Evolutionary conservation across 768 basidiomycete species (phyloP).

Genomic region (Tricholoma sp.): DNA sequence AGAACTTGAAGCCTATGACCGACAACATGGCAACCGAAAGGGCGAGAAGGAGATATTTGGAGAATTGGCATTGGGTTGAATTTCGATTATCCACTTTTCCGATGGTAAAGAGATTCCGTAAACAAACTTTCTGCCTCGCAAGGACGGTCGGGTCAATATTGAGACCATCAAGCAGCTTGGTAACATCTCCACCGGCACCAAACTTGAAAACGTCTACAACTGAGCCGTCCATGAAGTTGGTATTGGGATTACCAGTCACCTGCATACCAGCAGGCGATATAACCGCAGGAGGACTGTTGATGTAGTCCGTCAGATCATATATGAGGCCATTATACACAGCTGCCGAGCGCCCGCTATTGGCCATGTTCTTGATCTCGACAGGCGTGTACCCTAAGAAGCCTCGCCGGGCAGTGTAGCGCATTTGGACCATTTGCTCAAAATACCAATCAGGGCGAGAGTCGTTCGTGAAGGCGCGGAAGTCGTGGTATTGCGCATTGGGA

Average conservation of each 20-base stretch:
- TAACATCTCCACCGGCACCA: constrained; percentile 74
- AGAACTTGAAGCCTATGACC: constrained; percentile 90
- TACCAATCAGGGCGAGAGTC: constrained; percentile 99
- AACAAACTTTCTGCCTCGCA: constrained; percentile 74
- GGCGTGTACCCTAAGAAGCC: constrained; percentile 87
- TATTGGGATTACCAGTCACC: constrained; percentile 38
- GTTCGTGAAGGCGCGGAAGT: constrained; percentile 85
- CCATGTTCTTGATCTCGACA: constrained; percentile 68
- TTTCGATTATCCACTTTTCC: constrained; percentile 92
- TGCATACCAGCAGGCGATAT: constrained; percentile 41
- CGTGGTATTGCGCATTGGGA: constrained; percentile 81
- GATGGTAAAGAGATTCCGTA: constrained; percentile 89
- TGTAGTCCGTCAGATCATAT: constrained; percentile 84
- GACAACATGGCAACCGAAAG: constrained; percentile 89
- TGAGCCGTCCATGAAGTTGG: constrained; percentile 65
- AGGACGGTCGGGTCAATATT: constrained; percentile 58
- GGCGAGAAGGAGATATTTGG: constrained; percentile 85
- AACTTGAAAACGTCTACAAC: constrained; percentile 75
- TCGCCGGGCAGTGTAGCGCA: constrained; percentile 85
- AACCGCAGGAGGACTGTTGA: constrained; percentile 61
- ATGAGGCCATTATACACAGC: constrained; percentile 86
- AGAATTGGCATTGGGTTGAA: constrained; percentile 87
- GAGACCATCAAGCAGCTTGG: constrained; percentile 63
- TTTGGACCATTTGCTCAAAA: constrained; percentile 86
- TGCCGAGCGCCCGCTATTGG: constrained; percentile 54